Evolutionary conservation across 2,329 filamentous ascomycete genomes (phyloP), one percentile per base, ranked within the genome.

Genomic region (Epicoccum nigrum): DNA sequence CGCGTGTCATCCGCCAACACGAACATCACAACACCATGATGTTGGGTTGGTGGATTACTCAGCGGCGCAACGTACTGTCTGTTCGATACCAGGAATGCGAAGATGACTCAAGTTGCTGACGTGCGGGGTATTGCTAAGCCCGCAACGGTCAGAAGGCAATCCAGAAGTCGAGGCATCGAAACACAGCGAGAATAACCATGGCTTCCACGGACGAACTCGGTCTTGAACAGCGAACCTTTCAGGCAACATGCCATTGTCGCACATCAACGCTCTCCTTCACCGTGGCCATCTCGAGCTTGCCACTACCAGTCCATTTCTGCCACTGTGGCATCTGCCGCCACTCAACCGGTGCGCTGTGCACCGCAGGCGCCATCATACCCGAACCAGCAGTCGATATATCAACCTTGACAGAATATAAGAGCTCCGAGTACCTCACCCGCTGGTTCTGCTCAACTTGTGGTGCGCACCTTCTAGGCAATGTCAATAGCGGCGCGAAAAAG

Each of bases 361-460:
- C 72, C 17, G 77, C 76, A n/a, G 77, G 78, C 48, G 69, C 78
- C 19, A 58, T 64, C 9, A 62, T 83, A 16, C 72, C 74, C 8
- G 45, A 65, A 17, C 73, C 75, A 21, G 38, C n/a, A 11, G 6
- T 50, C 15, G 31, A 50, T 12, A 13, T 42, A 1, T 45, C 40
- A 5, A 42, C n/a, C 6, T 30, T 50, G 4, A 74, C 67, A 5
- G 54, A 70, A 39, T 83, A 81, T 58, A 59, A 67, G 13, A 75
- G 78, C 47, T 78, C 79, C 1, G 59, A 73, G 8, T 58, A 67
- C 9, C 56, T 78, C 23, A 76, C 64, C 30, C 72, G 76, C 15
- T 81, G 77, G 59, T 81, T 81, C 61, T 84, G 81, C 64, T 65
- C 64, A 13, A 79, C 67, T 19, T 84, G 81, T 55, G 80, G 81